Conservation (phyloP, 768 basidiomycete species). For the Krasilnikovozyma curviuscula region DNA sequence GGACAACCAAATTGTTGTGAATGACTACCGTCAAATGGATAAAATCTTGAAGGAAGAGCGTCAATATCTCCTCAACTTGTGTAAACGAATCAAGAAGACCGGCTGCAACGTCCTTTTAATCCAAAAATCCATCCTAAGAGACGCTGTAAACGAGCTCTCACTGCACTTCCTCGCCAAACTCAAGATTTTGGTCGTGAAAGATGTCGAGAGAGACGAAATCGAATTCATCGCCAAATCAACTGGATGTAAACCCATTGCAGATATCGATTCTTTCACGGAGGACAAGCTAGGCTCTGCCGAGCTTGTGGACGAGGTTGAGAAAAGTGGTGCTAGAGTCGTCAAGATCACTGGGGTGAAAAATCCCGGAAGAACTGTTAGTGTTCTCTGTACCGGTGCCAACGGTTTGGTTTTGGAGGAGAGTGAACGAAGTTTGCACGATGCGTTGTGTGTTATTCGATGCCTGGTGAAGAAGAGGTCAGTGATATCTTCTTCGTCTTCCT, state of each 20-base stretch:
- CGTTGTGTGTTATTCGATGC: conserved; percentile 95
- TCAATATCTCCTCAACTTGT: conserved; percentile 88
- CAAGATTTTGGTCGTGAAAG: conserved; percentile 89
- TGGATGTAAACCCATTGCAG: conserved; percentile 87
- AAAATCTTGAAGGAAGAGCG: conserved; percentile 98
- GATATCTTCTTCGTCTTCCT: neutral
- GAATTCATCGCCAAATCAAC: conserved; percentile 88
- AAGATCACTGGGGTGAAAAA: conserved; percentile 89
- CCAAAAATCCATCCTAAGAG: conserved; percentile 95
- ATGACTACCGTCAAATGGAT: conserved; percentile 99
- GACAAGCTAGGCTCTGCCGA: conserved; percentile 97
- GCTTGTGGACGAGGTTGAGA: conserved; percentile 69
- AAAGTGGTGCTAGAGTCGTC: conserved; percentile 72
- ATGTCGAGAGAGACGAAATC: conserved; percentile 96
- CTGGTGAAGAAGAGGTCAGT: conserved; percentile 88
- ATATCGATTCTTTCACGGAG: conserved; percentile 91
- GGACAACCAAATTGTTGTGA: conserved; percentile 99
- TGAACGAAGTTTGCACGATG: conserved; percentile 93
- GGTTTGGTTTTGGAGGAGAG: conserved; percentile 85
- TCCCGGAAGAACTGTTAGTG: conserved; percentile 79
- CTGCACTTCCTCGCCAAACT: conserved; percentile 93
- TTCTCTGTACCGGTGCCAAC: conserved; percentile 87
- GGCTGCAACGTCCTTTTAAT: conserved; percentile 97
- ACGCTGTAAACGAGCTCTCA: conserved; percentile 95
- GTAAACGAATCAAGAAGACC: conserved; percentile 99